Evolutionary conservation across 805 yeast species (phyloP).

Genomic region (Metschnikowia noctiluminum): DNA sequence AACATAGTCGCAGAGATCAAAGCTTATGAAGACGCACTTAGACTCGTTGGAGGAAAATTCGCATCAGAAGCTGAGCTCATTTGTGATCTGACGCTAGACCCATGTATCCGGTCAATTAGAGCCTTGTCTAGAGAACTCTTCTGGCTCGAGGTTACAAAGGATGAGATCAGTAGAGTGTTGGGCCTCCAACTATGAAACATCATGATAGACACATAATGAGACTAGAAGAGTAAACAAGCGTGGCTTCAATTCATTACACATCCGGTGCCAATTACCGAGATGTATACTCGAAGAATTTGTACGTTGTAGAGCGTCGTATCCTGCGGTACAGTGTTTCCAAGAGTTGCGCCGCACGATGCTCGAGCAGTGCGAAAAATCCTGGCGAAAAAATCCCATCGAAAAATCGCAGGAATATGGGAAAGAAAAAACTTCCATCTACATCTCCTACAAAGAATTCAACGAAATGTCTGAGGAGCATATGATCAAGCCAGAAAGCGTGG

Average conservation of each 20-base stretch:
- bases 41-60: conserved; percentile 52
- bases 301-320: not conserved
- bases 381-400: conserved; percentile 12
- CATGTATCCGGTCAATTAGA: conserved; percentile 34
- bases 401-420: conserved; percentile 7
- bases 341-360: conserved; percentile 30
- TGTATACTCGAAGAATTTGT: not conserved
- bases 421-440: conserved; percentile 6
- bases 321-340: not conserved
- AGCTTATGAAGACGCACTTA: conserved; percentile 67
- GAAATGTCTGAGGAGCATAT: conserved; percentile 65
- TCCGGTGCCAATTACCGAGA: too few relatives aligned
- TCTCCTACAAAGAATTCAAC: conserved; percentile 3
- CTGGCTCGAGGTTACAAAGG: conserved; percentile 38
- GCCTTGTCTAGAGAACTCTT: conserved; percentile 38
- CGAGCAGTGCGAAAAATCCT: conserved; percentile 10
- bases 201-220: too few relatives aligned
- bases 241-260: too few relatives aligned
- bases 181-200: conserved; percentile 17
- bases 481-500: conserved; percentile 83
- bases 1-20: conserved; percentile 60
- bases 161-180: conserved; percentile 27
- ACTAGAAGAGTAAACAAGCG: too few relatives aligned
- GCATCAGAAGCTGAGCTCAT: conserved; percentile 31
- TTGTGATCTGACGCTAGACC: conserved; percentile 30